phyloP scores from a whole-genome alignment of 2,329 filamentous ascomycete species.

The Cercospora canescens region DNA sequence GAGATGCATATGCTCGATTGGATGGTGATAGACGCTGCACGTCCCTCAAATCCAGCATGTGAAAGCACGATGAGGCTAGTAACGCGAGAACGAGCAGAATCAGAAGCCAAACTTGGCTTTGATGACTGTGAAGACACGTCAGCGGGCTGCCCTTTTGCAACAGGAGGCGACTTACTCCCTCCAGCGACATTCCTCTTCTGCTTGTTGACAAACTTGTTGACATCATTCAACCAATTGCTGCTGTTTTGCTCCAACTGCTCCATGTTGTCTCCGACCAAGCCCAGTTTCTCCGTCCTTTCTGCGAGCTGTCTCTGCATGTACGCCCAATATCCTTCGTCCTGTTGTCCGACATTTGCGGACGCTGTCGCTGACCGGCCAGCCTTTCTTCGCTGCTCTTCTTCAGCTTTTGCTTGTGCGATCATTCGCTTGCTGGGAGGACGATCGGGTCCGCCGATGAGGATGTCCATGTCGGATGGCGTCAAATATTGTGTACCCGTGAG shows the following conservation, averaged over 20 bases:
- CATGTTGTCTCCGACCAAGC: slow-evolving; percentile 80
- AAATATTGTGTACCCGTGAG: slow-evolving; percentile 92
- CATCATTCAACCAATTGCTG: slow-evolving; percentile 81
- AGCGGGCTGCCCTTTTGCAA: slow-evolving; percentile 3
- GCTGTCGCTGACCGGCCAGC: slow-evolving; percentile 39
- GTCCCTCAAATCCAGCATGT: background rate
- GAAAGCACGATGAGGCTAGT: background rate
- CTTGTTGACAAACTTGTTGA: slow-evolving; percentile 79
- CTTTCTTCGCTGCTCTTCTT: slow-evolving; percentile 60
- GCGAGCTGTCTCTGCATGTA: slow-evolving; percentile 87
- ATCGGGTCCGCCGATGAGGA: slow-evolving; percentile 85
- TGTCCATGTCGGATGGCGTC: slow-evolving; percentile 80
- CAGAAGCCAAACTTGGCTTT: slow-evolving; percentile 34
- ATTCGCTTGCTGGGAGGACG: slow-evolving; percentile 86
- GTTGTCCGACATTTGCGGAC: slow-evolving; percentile 25
- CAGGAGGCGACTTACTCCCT: slow-evolving; percentile 47
- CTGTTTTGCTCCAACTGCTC: slow-evolving; percentile 79
- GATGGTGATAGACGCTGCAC: background rate
- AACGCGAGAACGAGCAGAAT: slow-evolving; percentile 1
- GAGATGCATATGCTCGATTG: background rate
- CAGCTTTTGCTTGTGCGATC: slow-evolving; percentile 74
- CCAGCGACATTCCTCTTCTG: slow-evolving; percentile 86
- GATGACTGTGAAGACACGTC: slow-evolving; percentile 25
- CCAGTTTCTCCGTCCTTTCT: slow-evolving; percentile 85
- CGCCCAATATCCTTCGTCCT: slow-evolving; percentile 67